Conservation (phyloP, 495 filamentous ascomycete species). For the Stereocaulon alpinum region DNA sequence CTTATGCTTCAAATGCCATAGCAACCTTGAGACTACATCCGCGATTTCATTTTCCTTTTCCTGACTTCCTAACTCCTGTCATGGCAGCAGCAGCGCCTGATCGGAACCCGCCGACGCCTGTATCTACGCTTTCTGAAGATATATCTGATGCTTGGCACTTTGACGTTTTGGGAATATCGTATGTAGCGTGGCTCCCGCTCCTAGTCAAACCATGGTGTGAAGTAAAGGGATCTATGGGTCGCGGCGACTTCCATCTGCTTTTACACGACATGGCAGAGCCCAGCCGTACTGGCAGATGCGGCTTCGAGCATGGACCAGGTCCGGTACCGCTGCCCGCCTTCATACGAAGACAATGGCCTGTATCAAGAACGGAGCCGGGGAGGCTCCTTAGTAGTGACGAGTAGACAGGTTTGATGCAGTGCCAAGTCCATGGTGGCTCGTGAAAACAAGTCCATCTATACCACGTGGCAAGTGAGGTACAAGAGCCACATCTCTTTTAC, state of each 20-base stretch:
- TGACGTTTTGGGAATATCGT: not conserved
- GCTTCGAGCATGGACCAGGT: not conserved
- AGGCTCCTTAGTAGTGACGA: too few relatives aligned
- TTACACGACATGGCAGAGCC: not conserved
- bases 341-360: not conserved
- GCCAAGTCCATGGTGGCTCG: too few relatives aligned
- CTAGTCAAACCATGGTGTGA: not conserved
- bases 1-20: not conserved
- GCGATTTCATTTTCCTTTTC: not conserved
- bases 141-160: not conserved
- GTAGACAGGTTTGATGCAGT: too few relatives aligned
- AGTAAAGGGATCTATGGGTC: not conserved
- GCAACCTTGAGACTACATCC: not conserved
- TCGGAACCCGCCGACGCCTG: constrained; percentile 6
- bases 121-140: not conserved
- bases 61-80: constrained; percentile 2
- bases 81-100: not conserved
- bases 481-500: too few relatives aligned
- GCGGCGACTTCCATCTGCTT: constrained; percentile 5
- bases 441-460: too few relatives aligned
- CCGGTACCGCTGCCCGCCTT: not conserved
- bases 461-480: too few relatives aligned
- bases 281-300: not conserved
- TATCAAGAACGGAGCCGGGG: too few relatives aligned
- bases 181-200: not conserved